Conservation (phyloP, 495 filamentous ascomycete genomes). For the Chaetomidium leptoderma region DNA sequence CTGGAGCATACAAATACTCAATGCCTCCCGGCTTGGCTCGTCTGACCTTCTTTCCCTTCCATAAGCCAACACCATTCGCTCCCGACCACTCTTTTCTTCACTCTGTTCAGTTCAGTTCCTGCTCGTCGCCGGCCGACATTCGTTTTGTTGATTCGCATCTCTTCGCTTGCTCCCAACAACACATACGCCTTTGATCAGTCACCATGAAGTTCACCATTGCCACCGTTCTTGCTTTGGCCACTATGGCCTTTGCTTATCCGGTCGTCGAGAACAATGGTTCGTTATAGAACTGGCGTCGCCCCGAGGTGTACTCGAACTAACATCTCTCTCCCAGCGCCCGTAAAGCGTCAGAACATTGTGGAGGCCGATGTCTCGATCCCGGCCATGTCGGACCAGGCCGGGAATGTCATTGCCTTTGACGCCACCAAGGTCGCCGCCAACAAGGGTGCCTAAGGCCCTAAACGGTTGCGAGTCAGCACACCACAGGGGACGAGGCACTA, state of each 20-base stretch:
- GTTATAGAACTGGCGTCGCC: not conserved
- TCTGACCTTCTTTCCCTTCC: constrained; percentile 20
- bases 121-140: constrained; percentile 33
- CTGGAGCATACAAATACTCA: constrained; percentile 36
- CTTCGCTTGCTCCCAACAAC: constrained; percentile 14
- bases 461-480: no score
- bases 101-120: constrained; percentile 7
- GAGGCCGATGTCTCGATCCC: constrained; percentile 28
- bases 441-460: constrained; percentile 31
- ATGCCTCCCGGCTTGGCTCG: constrained; percentile 18
- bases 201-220: constrained; percentile 52
- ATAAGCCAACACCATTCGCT: constrained; percentile 23
- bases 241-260: constrained; percentile 44
- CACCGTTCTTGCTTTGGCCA: constrained; percentile 44
- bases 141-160: constrained; percentile 18
- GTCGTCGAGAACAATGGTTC: constrained; percentile 27
- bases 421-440: constrained; percentile 29
- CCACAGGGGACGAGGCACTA: no score
- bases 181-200: constrained; percentile 21
- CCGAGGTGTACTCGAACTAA: constrained; percentile 3
- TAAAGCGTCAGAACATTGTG: constrained; percentile 29
- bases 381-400: constrained; percentile 38
- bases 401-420: constrained; percentile 41
- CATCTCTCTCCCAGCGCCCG: constrained; percentile 6
- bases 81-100: constrained; percentile 14